Evolutionary conservation across 2,329 filamentous ascomycete species (phyloP).

Genomic region (Penicillium expansum): DNA sequence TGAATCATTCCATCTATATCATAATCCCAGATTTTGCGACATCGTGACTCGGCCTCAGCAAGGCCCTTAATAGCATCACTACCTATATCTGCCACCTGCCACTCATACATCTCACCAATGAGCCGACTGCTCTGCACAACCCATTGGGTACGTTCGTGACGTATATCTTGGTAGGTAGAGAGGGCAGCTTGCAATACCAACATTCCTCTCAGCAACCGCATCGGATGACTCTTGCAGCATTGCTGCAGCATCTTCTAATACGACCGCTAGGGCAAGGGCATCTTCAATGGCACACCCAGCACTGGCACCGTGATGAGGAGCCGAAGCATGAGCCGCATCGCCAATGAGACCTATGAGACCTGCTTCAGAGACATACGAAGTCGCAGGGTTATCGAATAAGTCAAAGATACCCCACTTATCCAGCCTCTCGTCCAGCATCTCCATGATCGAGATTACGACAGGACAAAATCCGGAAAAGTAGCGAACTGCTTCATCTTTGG

Average conservation of each 20-base stretch:
- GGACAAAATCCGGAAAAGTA: neutral
- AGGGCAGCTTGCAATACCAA: conserved; percentile 26
- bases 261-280: conserved; percentile 18
- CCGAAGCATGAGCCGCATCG: conserved; percentile 29
- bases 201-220: too few relatives aligned
- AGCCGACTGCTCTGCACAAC: conserved; percentile 42
- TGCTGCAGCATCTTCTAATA: too few relatives aligned
- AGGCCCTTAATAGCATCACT: too few relatives aligned
- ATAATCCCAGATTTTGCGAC: conserved; percentile 41
- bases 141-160: conserved; percentile 46
- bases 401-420: conserved; percentile 17
- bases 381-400: conserved; percentile 3
- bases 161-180: conserved; percentile 36
- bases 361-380: conserved; percentile 5
- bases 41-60: conserved; percentile 15
- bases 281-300: conserved; percentile 30
- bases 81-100: conserved; percentile 31
- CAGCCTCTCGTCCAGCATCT: conserved; percentile 2
- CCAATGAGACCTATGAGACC: conserved; percentile 21
- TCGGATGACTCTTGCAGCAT: too few relatives aligned
- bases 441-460: neutral
- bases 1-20: conserved; percentile 36
- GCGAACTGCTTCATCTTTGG: neutral
- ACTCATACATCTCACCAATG: conserved; percentile 22
- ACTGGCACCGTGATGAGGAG: conserved; percentile 29